Conservation (phyloP, 768 basidiomycete genomes). For the Tremella yokohamensis region DNA sequence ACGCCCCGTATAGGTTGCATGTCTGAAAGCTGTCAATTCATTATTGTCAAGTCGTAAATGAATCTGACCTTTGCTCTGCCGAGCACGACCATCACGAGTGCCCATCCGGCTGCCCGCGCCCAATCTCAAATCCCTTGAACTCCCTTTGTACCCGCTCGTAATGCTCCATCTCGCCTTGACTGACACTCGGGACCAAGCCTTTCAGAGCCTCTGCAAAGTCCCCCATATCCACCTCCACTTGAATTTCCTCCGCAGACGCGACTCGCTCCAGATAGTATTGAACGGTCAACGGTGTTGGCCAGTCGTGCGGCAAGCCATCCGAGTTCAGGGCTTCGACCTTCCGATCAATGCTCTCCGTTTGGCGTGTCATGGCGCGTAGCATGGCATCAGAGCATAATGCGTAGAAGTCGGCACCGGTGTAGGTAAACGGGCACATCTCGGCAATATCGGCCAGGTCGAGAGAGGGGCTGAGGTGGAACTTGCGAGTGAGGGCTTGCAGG, state of each 20-base stretch:
- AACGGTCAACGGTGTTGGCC: conserved; percentile 71
- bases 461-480: conserved; percentile 73
- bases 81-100: too few relatives aligned
- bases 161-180: conserved; percentile 76
- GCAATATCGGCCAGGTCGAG: conserved; percentile 66
- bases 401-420: conserved; percentile 97
- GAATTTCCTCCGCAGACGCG: conserved; percentile 65
- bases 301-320: background rate
- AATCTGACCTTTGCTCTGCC: too few relatives aligned
- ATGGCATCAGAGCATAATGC: conserved; percentile 95
- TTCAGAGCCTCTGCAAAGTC: conserved; percentile 75
- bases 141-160: conserved; percentile 69
- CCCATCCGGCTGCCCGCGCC: background rate
- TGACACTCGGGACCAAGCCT: conserved; percentile 58
- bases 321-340: conserved; percentile 60
- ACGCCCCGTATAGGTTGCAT: too few relatives aligned
- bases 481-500: conserved; percentile 82
- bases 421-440: conserved; percentile 79
- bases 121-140: conserved; percentile 53
- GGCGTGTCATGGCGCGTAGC: conserved; percentile 87
- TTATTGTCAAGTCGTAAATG: too few relatives aligned
- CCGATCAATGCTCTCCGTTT: conserved; percentile 71
- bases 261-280: conserved; percentile 88
- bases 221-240: conserved; percentile 66
- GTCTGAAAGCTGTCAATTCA: too few relatives aligned